Base-by-base conservation (phyloP, 495 filamentous ascomycete species). In the Hypoxylon trugodes region DNA sequence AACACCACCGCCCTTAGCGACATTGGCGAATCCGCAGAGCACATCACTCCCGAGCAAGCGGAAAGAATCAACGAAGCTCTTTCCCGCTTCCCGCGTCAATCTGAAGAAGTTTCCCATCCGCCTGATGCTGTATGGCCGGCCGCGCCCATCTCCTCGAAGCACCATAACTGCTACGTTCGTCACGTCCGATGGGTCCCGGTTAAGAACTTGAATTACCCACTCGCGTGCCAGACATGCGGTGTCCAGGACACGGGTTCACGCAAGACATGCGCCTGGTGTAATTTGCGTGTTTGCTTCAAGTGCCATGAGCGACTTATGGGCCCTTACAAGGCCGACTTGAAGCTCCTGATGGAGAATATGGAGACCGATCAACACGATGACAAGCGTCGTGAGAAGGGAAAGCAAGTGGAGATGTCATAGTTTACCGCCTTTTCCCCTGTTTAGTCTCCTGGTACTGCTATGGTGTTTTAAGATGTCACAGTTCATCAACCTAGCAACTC, bases 221-320 rank as follows among this genome's bases (percentile, higher is more conserved):
- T 73, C 3, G 38, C 68, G 15, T 73, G 70, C 28, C 70, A 73
- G 16, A 60, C 68, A n/a, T 73, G 70, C 36, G 30, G 59, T 12
- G 47, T 66, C 24, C 35, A 61, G 12, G 70, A 73, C 9, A 60
- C 42, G 8, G 49, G 45, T 40, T 49, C 45, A 21, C 70, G 70
- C 32, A 60, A 61, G 24, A 51, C 49, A 2, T 73, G 70, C 25
- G 55, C 61, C 0, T 66, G 53, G 36, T 73, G 70, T 45, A 69
- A 62, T 45, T 30, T 73, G 38, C 70, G 68, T 16, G 56, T 73
- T 33, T 73, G 70, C 47, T 36, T 50, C 48, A 42, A 57, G 26
- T 73, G 70, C 26, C 51, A 61, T 10, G 65, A 66, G 7, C 46
- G 50, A 42, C 45, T 71, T 4, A 66, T 57, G 28, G 45, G 53